Conservation (phyloP, 306 rosid species). For the Casuarina cunninghamiana region DNA sequence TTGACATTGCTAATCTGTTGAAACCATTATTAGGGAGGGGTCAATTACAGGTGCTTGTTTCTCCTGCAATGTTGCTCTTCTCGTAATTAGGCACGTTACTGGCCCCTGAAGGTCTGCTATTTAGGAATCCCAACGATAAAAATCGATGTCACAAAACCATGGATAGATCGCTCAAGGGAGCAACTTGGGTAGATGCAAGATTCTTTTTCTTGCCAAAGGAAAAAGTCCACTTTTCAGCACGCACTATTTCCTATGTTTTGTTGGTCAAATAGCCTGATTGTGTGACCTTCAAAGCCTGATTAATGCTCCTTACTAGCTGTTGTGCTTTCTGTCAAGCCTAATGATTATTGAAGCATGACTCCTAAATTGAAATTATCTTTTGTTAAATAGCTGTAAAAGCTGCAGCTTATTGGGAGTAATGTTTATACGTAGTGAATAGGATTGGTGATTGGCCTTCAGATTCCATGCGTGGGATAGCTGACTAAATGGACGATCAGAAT, state of each 20-base stretch:
- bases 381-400: not conserved
- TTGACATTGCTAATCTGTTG: slow-evolving; percentile 74
- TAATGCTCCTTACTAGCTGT: no score
- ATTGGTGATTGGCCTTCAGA: not conserved
- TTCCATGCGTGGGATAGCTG: not conserved
- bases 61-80: slow-evolving; percentile 12
- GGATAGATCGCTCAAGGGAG: no score
- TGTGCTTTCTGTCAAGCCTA: no score
- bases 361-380: not conserved
- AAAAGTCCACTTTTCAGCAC: no score
- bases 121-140: slow-evolving; percentile 1
- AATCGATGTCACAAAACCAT: no score
- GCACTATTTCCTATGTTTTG: no score
- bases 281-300: no score
- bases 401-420: not conserved
- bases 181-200: no score
- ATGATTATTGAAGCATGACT: not conserved
- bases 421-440: slow-evolving; percentile 21
- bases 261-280: no score
- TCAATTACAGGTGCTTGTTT: slow-evolving; percentile 72
- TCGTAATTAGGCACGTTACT: slow-evolving; percentile 11
- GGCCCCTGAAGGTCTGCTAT: slow-evolving; percentile 17
- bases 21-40: slow-evolving; percentile 95
- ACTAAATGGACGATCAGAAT: not conserved
- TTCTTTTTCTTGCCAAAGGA: no score